Evolutionary conservation across 495 filamentous ascomycete species (phyloP).

Genomic region (Daldinia decipiens): DNA sequence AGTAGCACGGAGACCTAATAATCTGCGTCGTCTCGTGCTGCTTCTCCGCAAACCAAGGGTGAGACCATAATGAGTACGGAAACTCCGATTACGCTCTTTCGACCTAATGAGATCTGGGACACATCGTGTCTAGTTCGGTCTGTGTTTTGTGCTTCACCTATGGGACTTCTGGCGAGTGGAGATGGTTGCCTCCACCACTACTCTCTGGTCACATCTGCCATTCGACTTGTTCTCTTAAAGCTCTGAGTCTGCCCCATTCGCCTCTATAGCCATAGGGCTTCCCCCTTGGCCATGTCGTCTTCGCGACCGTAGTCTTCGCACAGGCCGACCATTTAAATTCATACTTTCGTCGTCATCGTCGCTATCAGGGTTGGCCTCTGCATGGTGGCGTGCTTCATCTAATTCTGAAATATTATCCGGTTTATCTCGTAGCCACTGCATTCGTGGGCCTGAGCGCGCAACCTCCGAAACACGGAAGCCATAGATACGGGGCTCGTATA

Average conservation of each 20-base stretch:
- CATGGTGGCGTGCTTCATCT: conserved; percentile 76
- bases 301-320: conserved; percentile 52
- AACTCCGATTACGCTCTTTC: conserved; percentile 10
- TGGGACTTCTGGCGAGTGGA: background rate
- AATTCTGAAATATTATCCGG: conserved; percentile 81
- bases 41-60: conserved; percentile 16
- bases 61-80: conserved; percentile 13
- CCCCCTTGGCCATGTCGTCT: conserved; percentile 55
- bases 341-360: conserved; percentile 61
- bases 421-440: conserved; percentile 93
- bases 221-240: conserved; percentile 45
- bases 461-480: conserved; percentile 93
- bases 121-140: background rate
- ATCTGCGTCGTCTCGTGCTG: conserved; percentile 21
- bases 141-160: conserved; percentile 3
- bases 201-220: background rate
- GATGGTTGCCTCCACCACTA: conserved; percentile 12
- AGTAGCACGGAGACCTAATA: conserved; percentile 27
- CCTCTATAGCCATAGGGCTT: conserved; percentile 64
- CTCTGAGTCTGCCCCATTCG: conserved; percentile 61
- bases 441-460: conserved; percentile 85
- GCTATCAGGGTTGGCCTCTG: conserved; percentile 57
- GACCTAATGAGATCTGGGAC: background rate
- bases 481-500: conserved; percentile 96
- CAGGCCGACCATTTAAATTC: conserved; percentile 52